Evolutionary conservation across 768 basidiomycete species (phyloP), one percentile per base, ranked within the genome.

Genomic region (Scleroderma citrinum): DNA sequence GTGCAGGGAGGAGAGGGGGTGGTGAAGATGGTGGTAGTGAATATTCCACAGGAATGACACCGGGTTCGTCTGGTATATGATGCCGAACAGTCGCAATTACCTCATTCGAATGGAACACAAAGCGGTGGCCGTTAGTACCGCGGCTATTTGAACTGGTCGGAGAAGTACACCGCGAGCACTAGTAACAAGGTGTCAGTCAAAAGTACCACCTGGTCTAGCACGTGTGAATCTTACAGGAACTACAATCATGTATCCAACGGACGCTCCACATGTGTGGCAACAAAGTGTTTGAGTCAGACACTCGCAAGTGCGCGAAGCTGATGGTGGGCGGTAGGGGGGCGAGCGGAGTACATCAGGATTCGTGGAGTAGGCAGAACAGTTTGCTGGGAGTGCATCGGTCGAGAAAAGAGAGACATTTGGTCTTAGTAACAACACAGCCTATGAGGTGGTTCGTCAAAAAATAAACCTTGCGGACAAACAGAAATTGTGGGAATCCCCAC

Each of bases 371-470:
- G 81, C 79, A 3, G 87, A 86, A 62, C 87, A 89, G 59, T 89
- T 87, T 48, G 78, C 68, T 1, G 88, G 90, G 29, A 84, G 69
- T 24, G 87, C 85, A 64, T 92, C 90, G 39, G 87, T 87, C 7
- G 86, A 90, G 63, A 82, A 93, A 39, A 92, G 78, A 38, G 89
- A 79, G 58, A 92, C 83, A 49, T 82, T 83, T 0, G 89, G 88
- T 48, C 83, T 79, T 47, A 91, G 75, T 19, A 92, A 74, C n/a
- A 91, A 75, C 35, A 92, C 88, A 41, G 89, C 89, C 88, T 90
- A 58, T 21, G 26, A 54, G 17, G 47, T n/a, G 43, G 32, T 3
- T 11, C 30, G 37, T 63, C 19, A 55, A 54, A 32, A 34, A 40
- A 4, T 26, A 26, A 7, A 5, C 11, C 16, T 11, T 16, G 14